phyloP scores from a whole-genome alignment of 176 grass and related monocot genomes.

The Aegilops umbellulata region DNA sequence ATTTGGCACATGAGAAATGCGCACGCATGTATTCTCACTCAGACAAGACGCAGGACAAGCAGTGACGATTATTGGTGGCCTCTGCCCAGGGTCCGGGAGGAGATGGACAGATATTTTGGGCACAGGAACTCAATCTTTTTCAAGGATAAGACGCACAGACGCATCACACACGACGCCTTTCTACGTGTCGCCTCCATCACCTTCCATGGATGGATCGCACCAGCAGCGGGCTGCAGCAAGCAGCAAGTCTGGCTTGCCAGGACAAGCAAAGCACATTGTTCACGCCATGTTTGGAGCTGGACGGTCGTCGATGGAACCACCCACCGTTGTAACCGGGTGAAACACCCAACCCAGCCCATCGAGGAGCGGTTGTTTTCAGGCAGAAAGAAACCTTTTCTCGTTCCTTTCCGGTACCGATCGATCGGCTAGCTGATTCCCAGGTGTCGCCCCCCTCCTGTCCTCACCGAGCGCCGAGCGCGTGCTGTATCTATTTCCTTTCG shows the following conservation, averaged over 20 bases:
- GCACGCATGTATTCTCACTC: neutral
- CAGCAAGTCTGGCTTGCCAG: neutral
- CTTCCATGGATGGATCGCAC: no score
- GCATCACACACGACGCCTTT: neutral
- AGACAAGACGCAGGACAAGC: neutral
- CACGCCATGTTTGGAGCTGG: neutral
- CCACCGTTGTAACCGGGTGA: neutral
- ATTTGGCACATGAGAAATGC: neutral
- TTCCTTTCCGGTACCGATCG: neutral
- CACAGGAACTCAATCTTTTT: neutral
- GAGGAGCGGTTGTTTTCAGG: neutral
- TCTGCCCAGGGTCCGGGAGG: neutral
- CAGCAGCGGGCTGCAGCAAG: neutral
- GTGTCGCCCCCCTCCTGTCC: no score
- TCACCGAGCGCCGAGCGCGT: no score
- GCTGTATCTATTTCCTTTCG: no score
- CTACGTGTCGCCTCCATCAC: neutral
- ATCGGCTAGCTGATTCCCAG: no score
- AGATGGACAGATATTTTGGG: neutral
- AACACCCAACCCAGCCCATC: no score
- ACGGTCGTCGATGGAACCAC: neutral
- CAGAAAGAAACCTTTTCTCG: neutral
- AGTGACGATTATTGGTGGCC: neutral
- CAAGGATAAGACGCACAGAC: neutral
- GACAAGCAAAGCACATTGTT: neutral